phyloP scores from a whole-genome alignment of 768 basidiomycete genomes.

The Collybiopsis luxurians region DNA sequence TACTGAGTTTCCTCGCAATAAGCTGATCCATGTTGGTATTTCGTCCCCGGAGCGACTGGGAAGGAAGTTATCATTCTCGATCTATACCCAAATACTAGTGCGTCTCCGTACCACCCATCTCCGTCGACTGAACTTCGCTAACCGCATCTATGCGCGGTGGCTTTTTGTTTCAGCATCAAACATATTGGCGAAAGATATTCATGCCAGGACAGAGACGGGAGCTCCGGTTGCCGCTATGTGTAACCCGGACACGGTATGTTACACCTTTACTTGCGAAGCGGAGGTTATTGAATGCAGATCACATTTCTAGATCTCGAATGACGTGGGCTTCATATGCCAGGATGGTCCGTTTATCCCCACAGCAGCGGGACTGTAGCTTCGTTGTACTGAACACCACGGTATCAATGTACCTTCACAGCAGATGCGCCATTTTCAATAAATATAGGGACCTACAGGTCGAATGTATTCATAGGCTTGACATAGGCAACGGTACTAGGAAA shows the following conservation, averaged over 20 bases:
- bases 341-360: conserved; percentile 44
- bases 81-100: conserved; percentile 54
- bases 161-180: conserved; percentile 30
- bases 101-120: conserved; percentile 8
- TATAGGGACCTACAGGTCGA: conserved; percentile 6
- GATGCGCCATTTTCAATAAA: too few species aligned
- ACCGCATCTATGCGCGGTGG: too few species aligned
- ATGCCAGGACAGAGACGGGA: conserved; percentile 42
- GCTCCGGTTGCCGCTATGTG: conserved; percentile 52
- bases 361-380: not conserved
- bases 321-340: conserved; percentile 51
- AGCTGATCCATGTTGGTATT: conserved; percentile 58
- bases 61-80: conserved; percentile 60
- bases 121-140: too few species aligned
- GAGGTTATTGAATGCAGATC: too few species aligned
- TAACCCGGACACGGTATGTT: conserved; percentile 44
- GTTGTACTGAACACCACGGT: too few species aligned
- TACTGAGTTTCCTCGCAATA: conserved; percentile 1
- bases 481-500: not conserved
- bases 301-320: conserved; percentile 33
- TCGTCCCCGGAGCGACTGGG: conserved; percentile 50
- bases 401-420: too few species aligned
- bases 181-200: conserved; percentile 46
- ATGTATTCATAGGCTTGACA: conserved; percentile 7
- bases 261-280: not conserved